A percentile compares a stretch with the other conserved stretches of the same genome.
Conservation (phyloP, 2,329 filamentous ascomycete species). For the Tolypocladium ophioglossoides region DNA sequence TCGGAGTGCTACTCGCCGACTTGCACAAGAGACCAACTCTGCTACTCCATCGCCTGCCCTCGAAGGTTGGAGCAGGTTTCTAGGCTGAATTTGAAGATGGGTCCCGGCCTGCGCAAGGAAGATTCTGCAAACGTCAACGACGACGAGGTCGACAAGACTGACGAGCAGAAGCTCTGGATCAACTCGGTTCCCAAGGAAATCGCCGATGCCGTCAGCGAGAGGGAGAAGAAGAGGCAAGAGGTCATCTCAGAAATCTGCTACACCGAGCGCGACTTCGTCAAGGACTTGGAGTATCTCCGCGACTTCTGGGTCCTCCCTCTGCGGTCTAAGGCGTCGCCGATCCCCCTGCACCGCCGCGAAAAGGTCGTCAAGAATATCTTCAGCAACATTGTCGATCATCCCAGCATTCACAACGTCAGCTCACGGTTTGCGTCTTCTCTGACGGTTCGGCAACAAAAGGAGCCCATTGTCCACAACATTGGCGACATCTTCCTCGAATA, state of each 20-base stretch:
- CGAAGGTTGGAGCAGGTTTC: conserved; percentile 90
- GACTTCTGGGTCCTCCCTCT: conserved; percentile 98
- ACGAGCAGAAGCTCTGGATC: conserved; percentile 98
- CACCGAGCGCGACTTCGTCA: conserved; percentile 96
- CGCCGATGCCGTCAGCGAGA: conserved; percentile 78
- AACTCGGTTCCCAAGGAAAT: conserved; percentile 95
- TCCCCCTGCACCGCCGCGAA: conserved; percentile 78
- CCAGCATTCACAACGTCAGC: conserved; percentile 79
- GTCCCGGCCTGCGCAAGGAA: conserved; percentile 68
- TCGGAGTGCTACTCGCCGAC: conserved; percentile 98
- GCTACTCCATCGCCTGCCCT: conserved; percentile 96
- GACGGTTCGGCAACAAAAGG: conserved; percentile 82
- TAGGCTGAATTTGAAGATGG: conserved; percentile 83
- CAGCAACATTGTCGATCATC: conserved; percentile 80
- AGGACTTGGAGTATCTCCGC: conserved; percentile 91
- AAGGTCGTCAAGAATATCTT: conserved; percentile 92
- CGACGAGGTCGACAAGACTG: conserved; percentile 71
- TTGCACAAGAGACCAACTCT: conserved; percentile 88
- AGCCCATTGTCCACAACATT: conserved; percentile 77
- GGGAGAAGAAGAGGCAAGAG: conserved; percentile 94
- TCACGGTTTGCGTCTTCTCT: conserved; percentile 78
- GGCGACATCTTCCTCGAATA: conserved; percentile 93
- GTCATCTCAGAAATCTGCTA: conserved; percentile 98
- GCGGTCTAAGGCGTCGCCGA: conserved; percentile 71
- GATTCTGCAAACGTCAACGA: conserved; percentile 53